Base-by-base conservation (phyloP, 441 rosid genomes). In the Bocquillonia castaneifolia region DNA sequence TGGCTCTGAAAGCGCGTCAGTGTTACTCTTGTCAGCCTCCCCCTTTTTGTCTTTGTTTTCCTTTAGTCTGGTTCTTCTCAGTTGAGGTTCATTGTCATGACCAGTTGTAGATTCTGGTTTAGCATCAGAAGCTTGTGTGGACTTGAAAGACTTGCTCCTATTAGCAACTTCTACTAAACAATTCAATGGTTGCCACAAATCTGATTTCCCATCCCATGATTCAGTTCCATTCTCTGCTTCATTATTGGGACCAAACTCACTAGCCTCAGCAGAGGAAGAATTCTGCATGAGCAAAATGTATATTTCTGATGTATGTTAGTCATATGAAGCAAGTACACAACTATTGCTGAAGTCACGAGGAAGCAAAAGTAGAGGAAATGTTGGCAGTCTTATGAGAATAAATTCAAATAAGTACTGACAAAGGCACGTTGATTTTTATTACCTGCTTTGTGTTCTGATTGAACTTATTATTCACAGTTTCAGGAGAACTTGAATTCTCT, bases 101-200 rank as follows among this genome's bases (percentile, higher is more conserved):
- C 53, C 72, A 71, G 64, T 58, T 6, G 64, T 64, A 29, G 66
- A 47, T 70, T 83, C 85, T 45, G 74, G 62, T 74, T 83, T 87
- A 66, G 75, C 74, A 69, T 85, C 87, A 69, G 57, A 54, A 44
- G 64, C 77, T 57, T 76, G 84, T 40, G 70, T 76, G 59, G 68
- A 64, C 77, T 81, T 84, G 47, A 80, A 80, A 23, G 86, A 76
- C 78, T 84, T 88, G 69, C 85, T 83, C 71, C 84, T 82, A 76
- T 85, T 88, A 39, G 95, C 92, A 72, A 88, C 95, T 80, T 88
- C 95, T 57, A 85, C 92, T 59, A 86, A 82, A 78, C 85, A 84
- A 79, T 88, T 85, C 60, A 88, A 81, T 15, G 95, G 87, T 60
- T 86, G 88, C 91, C 92, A 86, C 6, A 81, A 79, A 75, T 88